These are phyloP conservation scores for Boletus insuetus DNA, from an alignment of 768 basidiomycete species.

Conservation along the genomic window DNA sequence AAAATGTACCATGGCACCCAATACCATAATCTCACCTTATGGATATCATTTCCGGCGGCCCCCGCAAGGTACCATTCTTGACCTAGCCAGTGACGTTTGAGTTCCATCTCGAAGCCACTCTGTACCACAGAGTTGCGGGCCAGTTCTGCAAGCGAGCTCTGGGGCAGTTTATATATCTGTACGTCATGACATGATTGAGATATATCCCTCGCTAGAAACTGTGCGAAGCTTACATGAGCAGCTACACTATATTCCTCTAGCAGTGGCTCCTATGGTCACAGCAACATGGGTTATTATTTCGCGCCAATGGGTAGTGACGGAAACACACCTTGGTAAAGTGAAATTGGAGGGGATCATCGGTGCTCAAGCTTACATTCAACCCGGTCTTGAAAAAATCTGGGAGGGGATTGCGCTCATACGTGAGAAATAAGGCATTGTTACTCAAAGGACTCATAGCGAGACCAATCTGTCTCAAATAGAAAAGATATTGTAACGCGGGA, in stretches of 20 bases:
- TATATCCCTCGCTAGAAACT: background rate
- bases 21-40: constrained; percentile 63
- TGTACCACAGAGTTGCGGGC: constrained; percentile 98
- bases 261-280: constrained; percentile 69
- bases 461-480: constrained; percentile 97
- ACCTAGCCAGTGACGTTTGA: constrained; percentile 95
- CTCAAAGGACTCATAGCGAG: constrained; percentile 98
- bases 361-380: constrained; percentile 93
- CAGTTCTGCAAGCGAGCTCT: constrained; percentile 90
- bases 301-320: background rate
- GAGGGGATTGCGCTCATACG: constrained; percentile 95
- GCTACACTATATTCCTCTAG: constrained; percentile 98
- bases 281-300: background rate
- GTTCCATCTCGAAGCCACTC: constrained; percentile 97
- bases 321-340: constrained; percentile 90
- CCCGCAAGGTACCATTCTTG: constrained; percentile 92
- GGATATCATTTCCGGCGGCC: constrained; percentile 90
- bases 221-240: constrained; percentile 66
- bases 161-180: constrained; percentile 95
- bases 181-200: background rate
- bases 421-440: constrained; percentile 96
- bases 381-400: constrained; percentile 97
- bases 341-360: constrained; percentile 95
- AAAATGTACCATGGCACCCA: background rate
- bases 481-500: constrained; percentile 94